Evolutionary conservation across 495 filamentous ascomycete genomes (phyloP).

Genomic region (Sordaria brevicollis): DNA sequence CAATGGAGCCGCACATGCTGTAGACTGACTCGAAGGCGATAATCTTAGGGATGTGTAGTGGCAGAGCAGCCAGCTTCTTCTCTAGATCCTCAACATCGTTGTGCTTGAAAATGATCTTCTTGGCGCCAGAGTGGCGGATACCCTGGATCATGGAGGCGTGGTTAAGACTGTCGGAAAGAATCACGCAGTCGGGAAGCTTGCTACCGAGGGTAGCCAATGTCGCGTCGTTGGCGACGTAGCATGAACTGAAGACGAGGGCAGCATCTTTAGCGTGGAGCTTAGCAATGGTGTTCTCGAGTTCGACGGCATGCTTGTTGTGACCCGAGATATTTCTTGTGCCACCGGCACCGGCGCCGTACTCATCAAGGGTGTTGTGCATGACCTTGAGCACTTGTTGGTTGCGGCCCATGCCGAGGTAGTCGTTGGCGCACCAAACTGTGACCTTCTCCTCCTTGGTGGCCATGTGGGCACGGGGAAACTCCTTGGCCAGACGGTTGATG

Average conservation of each 20-base stretch:
- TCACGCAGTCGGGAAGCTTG: constrained; percentile 93
- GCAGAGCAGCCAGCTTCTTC: constrained; percentile 78
- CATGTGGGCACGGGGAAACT: constrained; percentile 93
- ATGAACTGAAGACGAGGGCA: constrained; percentile 89
- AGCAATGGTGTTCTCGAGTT: constrained; percentile 72
- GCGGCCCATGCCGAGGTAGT: constrained; percentile 95
- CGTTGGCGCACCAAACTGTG: constrained; percentile 98
- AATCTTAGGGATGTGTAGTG: constrained; percentile 80
- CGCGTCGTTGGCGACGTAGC: constrained; percentile 97
- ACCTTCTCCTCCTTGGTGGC: constrained; percentile 75
- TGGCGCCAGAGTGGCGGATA: constrained; percentile 90
- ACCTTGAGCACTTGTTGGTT: constrained; percentile 76
- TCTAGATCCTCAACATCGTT: constrained; percentile 89
- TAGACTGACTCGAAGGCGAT: constrained; percentile 98
- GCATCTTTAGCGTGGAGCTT: constrained; percentile 85
- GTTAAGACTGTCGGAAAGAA: constrained; percentile 88
- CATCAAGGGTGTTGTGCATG: constrained; percentile 93
- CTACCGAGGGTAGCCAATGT: constrained; percentile 92
- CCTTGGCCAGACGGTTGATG: constrained; percentile 94
- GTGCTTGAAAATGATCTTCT: constrained; percentile 97
- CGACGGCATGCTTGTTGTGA: constrained; percentile 89
- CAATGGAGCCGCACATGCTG: constrained; percentile 97
- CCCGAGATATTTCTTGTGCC: constrained; percentile 97
- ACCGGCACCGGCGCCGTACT: constrained; percentile 89
- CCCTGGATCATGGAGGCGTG: constrained; percentile 99